Conservation (phyloP, 768 basidiomycete species). For the Lyophyllum atratum region DNA sequence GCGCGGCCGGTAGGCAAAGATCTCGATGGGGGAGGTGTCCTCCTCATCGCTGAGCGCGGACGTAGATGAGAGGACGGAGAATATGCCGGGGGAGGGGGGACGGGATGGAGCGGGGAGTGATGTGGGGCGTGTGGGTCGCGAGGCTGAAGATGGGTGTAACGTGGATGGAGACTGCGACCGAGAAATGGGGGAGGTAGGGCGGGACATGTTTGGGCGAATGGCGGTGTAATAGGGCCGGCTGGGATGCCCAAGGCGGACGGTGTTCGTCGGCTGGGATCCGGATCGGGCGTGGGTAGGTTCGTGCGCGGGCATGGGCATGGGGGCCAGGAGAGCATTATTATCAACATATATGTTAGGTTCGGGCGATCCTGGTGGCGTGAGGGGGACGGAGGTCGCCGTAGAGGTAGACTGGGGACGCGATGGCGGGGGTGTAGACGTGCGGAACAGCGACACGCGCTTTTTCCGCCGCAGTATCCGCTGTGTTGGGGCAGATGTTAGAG, state of each 20-base stretch:
- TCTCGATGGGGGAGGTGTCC: slow-evolving; percentile 6
- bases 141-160: neutral
- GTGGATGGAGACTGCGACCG: slow-evolving; percentile 4
- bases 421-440: slow-evolving; percentile 25
- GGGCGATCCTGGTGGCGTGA: neutral
- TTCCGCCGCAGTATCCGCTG: slow-evolving; percentile 40
- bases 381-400: slow-evolving; percentile 4
- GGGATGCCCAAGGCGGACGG: slow-evolving; percentile 49
- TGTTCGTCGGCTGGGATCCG: slow-evolving; percentile 26
- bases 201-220: slow-evolving; percentile 37
- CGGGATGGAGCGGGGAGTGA: slow-evolving; percentile 15
- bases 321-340: neutral
- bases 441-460: slow-evolving; percentile 34
- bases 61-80: slow-evolving; percentile 18
- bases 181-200: slow-evolving; percentile 7
- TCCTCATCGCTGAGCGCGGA: slow-evolving; percentile 12
- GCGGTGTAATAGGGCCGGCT: slow-evolving; percentile 56
- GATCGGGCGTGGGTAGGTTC: slow-evolving; percentile 19
- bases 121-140: slow-evolving; percentile 2
- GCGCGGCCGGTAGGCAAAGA: slow-evolving; percentile 17
- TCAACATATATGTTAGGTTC: neutral
- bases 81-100: slow-evolving; percentile 17
- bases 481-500: neutral
- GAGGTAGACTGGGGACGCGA: slow-evolving; percentile 26
- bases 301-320: neutral